A percentile compares a stretch with the other conserved stretches of the same genome.
Conservation (phyloP, 257 asterid species). For the Nicotiana obtusifolia region DNA sequence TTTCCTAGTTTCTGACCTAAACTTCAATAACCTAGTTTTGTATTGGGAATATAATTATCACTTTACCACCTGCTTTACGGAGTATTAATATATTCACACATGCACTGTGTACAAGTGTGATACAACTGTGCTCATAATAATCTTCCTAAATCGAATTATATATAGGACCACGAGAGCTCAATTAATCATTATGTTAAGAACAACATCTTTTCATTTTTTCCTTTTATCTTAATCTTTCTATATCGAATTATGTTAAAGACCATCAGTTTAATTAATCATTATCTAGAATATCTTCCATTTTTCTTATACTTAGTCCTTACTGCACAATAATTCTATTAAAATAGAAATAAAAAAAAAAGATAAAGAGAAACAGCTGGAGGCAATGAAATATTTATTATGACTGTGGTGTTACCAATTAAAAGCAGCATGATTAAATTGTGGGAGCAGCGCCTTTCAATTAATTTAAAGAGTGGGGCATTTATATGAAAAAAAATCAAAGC, state of each 20-base stretch:
- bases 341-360: neutral
- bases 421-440: neutral
- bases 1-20: neutral
- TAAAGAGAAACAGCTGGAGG: constrained; percentile 17
- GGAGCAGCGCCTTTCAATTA: neutral
- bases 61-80: neutral
- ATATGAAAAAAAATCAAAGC: neutral
- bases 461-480: no score
- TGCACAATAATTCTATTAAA: neutral
- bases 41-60: neutral
- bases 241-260: neutral
- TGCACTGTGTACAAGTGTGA: neutral
- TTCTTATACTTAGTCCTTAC: neutral
- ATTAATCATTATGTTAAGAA: neutral
- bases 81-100: neutral
- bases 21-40: neutral
- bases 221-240: neutral
- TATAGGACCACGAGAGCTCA: neutral
- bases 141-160: neutral
- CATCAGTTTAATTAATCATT: neutral
- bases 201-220: neutral
- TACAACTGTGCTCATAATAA: neutral
- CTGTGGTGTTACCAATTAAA: neutral
- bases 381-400: neutral
- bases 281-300: neutral